These are phyloP conservation scores for Leccinum solheimii DNA, from an alignment of 1,284 basidiomycete species.

Conservation along the genomic window DNA sequence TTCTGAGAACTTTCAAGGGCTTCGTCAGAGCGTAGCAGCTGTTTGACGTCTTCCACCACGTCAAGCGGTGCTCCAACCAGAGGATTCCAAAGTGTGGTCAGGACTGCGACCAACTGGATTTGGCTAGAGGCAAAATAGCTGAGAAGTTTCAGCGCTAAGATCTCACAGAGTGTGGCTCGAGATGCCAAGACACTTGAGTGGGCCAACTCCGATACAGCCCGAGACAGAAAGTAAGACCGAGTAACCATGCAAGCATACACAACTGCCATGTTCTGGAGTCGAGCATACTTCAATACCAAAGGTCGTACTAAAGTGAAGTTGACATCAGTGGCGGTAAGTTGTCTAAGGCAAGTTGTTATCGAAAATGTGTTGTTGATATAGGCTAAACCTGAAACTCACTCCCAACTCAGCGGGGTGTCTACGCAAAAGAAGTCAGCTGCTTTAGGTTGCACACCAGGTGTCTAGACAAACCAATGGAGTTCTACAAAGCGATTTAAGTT, in stretches of 20 bases:
- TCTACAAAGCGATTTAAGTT: conserved; percentile 18
- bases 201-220: conserved; percentile 55
- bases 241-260: conserved; percentile 76
- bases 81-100: conserved; percentile 80
- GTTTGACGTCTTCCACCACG: conserved; percentile 63
- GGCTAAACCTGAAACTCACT: conserved; percentile 47
- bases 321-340: conserved; percentile 80
- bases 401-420: conserved; percentile 83
- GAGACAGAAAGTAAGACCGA: conserved; percentile 54
- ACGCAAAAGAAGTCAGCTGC: conserved; percentile 20
- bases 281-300: conserved; percentile 76
- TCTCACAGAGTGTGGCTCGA: conserved; percentile 79
- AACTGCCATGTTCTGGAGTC: conserved; percentile 68
- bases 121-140: conserved; percentile 70
- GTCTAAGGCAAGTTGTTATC: conserved; percentile 41
- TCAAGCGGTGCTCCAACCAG: conserved; percentile 74
- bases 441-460: background rate
- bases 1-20: conserved; percentile 60
- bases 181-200: conserved; percentile 69
- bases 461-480: conserved; percentile 29
- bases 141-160: conserved; percentile 84
- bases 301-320: conserved; percentile 83
- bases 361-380: background rate
- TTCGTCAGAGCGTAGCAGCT: conserved; percentile 54
- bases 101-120: conserved; percentile 68